A percentile compares a stretch with the other conserved stretches of the same genome.
These are phyloP conservation scores for Phaeosphaeriaceae sp. DNA, from an alignment of 2,329 filamentous ascomycete species.

Conservation along the genomic window DNA sequence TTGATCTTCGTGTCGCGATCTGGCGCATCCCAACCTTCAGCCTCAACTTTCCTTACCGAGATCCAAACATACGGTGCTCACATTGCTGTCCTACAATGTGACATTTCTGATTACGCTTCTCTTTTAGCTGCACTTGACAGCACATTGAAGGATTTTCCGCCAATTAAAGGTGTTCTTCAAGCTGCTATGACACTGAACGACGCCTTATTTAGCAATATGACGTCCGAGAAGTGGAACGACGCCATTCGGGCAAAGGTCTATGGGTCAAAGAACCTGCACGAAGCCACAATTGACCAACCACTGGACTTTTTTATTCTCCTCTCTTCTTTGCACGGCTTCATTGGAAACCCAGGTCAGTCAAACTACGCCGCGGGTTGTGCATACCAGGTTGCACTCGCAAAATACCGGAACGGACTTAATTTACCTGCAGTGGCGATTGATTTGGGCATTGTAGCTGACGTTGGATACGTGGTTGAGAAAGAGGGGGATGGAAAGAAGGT, in stretches of 20 bases:
- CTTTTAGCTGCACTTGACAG: not conserved
- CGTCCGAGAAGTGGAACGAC: constrained; percentile 10
- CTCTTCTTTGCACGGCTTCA: constrained; percentile 23
- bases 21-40: constrained; percentile 3
- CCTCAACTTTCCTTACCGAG: constrained; percentile 3
- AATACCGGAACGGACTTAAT: constrained; percentile 10
- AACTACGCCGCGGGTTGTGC: constrained; percentile 35
- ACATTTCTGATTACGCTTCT: constrained; percentile 8
- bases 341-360: constrained; percentile 27
- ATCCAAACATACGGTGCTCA: constrained; percentile 5
- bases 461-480: constrained; percentile 25
- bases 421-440: constrained; percentile 14
- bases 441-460: constrained; percentile 20
- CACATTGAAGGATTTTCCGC: constrained; percentile 5
- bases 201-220: constrained; percentile 20
- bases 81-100: constrained; percentile 10
- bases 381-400: constrained; percentile 28
- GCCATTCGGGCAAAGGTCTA: constrained; percentile 37
- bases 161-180: constrained; percentile 23
- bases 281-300: constrained; percentile 2
- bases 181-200: constrained; percentile 25
- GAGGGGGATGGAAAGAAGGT: constrained; percentile 4
- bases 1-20: constrained; percentile 25
- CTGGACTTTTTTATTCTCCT: constrained; percentile 33
- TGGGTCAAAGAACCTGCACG: constrained; percentile 40